phyloP scores from a whole-genome alignment of 345 rosid genomes.

The Isatis tinctoria region DNA sequence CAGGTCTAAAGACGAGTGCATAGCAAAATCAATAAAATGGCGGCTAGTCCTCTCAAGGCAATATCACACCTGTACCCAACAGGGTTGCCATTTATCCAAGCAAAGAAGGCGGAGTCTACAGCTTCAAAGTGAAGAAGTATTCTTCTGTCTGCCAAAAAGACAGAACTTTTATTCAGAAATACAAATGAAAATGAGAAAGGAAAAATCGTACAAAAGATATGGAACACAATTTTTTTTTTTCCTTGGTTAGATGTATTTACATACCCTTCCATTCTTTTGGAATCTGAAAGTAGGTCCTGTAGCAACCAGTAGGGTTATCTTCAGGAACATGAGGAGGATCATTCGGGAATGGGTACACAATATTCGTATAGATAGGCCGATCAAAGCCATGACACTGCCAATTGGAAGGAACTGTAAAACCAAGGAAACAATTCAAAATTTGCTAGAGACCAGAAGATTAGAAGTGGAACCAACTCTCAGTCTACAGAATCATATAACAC shows the following conservation, averaged over 20 bases:
- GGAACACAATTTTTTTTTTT: background rate
- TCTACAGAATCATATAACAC: background rate
- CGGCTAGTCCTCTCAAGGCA: background rate
- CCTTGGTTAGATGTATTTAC: background rate
- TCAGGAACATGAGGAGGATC: constrained; percentile 79
- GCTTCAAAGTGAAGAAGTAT: constrained; percentile 94
- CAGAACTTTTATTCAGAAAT: background rate
- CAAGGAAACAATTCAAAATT: constrained; percentile 16
- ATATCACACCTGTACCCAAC: constrained; percentile 83
- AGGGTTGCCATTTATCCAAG: constrained; percentile 83
- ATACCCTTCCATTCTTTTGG: constrained; percentile 90
- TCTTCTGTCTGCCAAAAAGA: constrained; percentile 71
- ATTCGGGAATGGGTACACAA: constrained; percentile 65
- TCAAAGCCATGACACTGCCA: constrained; percentile 99
- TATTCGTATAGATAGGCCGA: constrained; percentile 83
- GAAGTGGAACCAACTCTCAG: constrained; percentile 2
- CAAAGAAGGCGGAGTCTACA: constrained; percentile 93
- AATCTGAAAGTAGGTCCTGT: constrained; percentile 73
- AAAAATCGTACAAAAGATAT: background rate
- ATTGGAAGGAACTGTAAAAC: constrained; percentile 89
- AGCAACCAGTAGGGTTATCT: constrained; percentile 94
- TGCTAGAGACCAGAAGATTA: constrained; percentile 6
- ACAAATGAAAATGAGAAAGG: background rate
- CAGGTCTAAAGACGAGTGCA: background rate
- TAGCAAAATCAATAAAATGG: background rate